Evolutionary conservation across 2,329 filamentous ascomycete species (phyloP), one percentile per base, ranked within the genome.

Genomic region (Ophiocordyceps australis): DNA sequence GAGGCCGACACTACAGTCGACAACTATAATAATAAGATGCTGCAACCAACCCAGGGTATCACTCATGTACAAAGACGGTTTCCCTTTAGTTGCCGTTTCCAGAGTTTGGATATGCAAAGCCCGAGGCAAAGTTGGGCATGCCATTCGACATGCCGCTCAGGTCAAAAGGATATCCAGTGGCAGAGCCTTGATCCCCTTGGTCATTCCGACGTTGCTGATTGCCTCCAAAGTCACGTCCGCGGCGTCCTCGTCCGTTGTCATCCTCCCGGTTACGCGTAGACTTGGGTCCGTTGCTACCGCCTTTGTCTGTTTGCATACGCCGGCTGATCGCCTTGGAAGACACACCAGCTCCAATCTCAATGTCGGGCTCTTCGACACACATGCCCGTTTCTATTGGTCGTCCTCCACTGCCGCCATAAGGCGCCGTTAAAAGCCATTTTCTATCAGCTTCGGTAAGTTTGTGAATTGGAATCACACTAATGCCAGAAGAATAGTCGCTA

Each of bases 281-380:
- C 40, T 72, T 73, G 26, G 70, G 70, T 4, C 71, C 70, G 39
- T 72, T 65, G 38, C 60, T 60, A 19, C 71, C 71, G 27, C 69
- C 65, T 41, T 70, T 68, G 43, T 76, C 71, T 7, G 70, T 76
- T 48, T 73, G 67, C 66, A 75, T 74, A 19, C 72, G 66, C 12
- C 71, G 60, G 38, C 67, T 73, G 32, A 76, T 75, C 20, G 71
- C 82, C 59, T 98, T 98, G 22, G 83, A 94, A 12, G 85, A 94
- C 10, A 98, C 91, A 29, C 89, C 89, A 12, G 86, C 85, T 27
- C 89, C 89, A 30, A 98, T 98, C 52, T 98, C 89, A 40, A 98
- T 98, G 45, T 98, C 89, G 4, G 89, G 89, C 52, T 98, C 89
- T 47, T 98, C 89, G 15, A 98, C 78, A 6, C 85, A 77, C 54